Conservation (phyloP, 2,329 filamentous ascomycete genomes). For the Trichophyton rubrum region DNA sequence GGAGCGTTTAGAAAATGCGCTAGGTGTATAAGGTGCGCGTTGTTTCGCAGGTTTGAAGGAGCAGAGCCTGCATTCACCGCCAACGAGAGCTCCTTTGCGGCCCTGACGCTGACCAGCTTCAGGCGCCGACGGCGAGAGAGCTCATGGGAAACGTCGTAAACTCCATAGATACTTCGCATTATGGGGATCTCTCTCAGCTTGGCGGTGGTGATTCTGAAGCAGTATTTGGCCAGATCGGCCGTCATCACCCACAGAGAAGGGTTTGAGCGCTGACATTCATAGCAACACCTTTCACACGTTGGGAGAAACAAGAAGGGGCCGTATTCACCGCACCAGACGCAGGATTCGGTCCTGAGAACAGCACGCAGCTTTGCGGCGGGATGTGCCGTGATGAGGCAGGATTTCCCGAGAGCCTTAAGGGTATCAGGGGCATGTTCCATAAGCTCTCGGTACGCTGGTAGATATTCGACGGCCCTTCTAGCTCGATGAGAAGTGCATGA, state of each 20-base stretch:
- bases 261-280: constrained; percentile 17
- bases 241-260: background rate
- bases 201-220: background rate
- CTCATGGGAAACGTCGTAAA: background rate
- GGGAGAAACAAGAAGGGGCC: constrained; percentile 24
- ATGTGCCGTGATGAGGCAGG: constrained; percentile 16
- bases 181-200: background rate
- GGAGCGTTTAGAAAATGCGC: background rate
- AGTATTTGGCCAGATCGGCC: background rate
- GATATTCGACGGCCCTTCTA: constrained; percentile 18
- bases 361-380: constrained; percentile 15
- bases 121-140: background rate
- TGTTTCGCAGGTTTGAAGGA: background rate
- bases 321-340: constrained; percentile 21
- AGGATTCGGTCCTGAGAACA: constrained; percentile 17
- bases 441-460: constrained; percentile 31
- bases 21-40: background rate
- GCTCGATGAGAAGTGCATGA: constrained; percentile 18
- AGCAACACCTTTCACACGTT: constrained; percentile 23
- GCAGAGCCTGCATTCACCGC: too few species aligned
- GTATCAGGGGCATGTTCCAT: constrained; percentile 30
- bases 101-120: background rate
- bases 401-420: constrained; percentile 18
- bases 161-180: background rate
- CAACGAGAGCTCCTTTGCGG: background rate